Evolutionary conservation across 306 rosid species (phyloP), one percentile per base, ranked within the genome.

Genomic region (Trifolium fragiferum): DNA sequence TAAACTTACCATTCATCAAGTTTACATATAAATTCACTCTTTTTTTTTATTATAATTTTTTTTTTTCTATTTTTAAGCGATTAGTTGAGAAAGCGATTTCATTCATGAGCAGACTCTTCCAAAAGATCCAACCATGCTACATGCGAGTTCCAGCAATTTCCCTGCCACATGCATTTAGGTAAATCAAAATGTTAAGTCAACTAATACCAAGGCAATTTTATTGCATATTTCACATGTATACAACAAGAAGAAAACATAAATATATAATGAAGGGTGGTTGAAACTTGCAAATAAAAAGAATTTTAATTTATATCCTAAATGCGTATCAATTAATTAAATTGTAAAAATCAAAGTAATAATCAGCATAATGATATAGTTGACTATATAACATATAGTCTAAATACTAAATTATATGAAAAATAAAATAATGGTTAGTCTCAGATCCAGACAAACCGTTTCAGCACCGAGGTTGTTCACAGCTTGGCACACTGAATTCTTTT

Each of bases 51-150:
- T 60, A 60, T 60, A 30, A 60, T 30, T 23, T 30, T 74, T 54
- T 49, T 25, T 27, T 66, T 27, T 41, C 57, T 20, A 11, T 58
- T 50, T 32, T 43, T 7, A 18, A 44, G 83, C 82, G 82, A 86
- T 66, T 69, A 70, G 78, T 77, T 79, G 92, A 74, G 85, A 89
- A 82, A 64, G 82, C 82, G 91, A 88, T 85, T 74, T 72, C 79
- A 78, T 78, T 72, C 79, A 78, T 78, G 79, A 79, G 77, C 88
- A 84, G 61, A 23, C 85, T 58, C 68, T 87, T 78, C 95, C 96
- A 78, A 93, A 61, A 80, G 87, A 83, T 85, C 92, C 98, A 70
- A 93, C 82, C 96, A 91, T 79, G 47, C 83, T 82, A 80, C 98
- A 93, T 0, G 96, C 87, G 47, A 87, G 80, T 83, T 93, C 92